Conservation (phyloP, 2,329 filamentous ascomycete species). For the Fusarium penzigii region DNA sequence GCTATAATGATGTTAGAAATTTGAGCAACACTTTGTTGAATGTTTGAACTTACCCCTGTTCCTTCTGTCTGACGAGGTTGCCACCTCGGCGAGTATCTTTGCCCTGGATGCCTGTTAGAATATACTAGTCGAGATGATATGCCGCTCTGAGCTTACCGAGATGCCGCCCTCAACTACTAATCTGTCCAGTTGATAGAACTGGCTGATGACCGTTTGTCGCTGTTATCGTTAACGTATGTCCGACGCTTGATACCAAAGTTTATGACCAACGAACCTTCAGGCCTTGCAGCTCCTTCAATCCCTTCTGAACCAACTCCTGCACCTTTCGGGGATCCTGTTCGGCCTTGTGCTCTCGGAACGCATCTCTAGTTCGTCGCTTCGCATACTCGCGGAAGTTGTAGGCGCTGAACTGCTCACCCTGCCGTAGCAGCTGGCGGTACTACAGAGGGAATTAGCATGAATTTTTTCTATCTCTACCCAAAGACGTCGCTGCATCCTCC, state of each 20-base stretch:
- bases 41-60: slow-evolving; percentile 64
- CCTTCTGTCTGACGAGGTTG: slow-evolving; percentile 73
- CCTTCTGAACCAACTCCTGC: slow-evolving; percentile 88
- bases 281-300: slow-evolving; percentile 80
- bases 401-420: slow-evolving; percentile 81
- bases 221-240: slow-evolving; percentile 39
- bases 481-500: too few relatives aligned
- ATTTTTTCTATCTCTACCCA: not conserved
- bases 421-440: slow-evolving; percentile 91
- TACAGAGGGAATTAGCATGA: slow-evolving; percentile 39
- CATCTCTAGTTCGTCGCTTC: slow-evolving; percentile 83
- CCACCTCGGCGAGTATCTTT: slow-evolving; percentile 69
- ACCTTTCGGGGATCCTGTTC: slow-evolving; percentile 74
- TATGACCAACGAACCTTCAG: slow-evolving; percentile 69
- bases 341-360: slow-evolving; percentile 77
- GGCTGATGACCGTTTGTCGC: slow-evolving; percentile 93
- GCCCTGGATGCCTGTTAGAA: slow-evolving; percentile 49
- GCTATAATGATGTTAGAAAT: slow-evolving; percentile 11
- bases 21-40: not conserved
- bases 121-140: not conserved
- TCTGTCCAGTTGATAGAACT: slow-evolving; percentile 90
- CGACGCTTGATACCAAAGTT: too few relatives aligned
- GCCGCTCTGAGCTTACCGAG: slow-evolving; percentile 51
- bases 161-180: slow-evolving; percentile 90
- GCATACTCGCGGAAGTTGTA: slow-evolving; percentile 99